A percentile compares a stretch with the other conserved stretches of the same genome.
Evolutionary conservation across 2,329 filamentous ascomycete genomes (phyloP).

Genomic region (Colletotrichum scovillei): DNA sequence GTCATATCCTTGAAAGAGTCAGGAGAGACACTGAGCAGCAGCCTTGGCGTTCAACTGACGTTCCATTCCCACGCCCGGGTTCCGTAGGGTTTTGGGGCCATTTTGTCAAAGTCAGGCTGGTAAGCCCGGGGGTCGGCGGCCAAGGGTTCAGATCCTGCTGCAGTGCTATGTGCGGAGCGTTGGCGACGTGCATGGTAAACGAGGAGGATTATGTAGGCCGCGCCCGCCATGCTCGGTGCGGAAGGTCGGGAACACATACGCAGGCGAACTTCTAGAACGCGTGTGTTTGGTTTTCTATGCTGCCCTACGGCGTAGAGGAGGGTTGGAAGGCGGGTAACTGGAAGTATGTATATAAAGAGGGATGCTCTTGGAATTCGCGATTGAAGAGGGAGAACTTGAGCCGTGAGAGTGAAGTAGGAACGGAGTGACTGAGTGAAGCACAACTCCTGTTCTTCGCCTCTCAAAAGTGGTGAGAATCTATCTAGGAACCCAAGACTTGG

Average conservation of each 20-base stretch:
- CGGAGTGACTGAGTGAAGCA: neutral
- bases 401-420: neutral
- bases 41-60: neutral
- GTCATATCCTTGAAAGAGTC: neutral
- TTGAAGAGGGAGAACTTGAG: neutral
- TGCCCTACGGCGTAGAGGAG: neutral
- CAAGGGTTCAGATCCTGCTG: neutral
- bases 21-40: neutral
- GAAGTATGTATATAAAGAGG: neutral
- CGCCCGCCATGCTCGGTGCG: slow-evolving; percentile 4
- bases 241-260: neutral
- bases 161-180: too few relatives aligned
- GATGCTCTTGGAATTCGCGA: neutral
- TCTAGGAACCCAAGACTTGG: neutral
- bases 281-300: neutral
- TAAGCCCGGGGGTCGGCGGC: neutral
- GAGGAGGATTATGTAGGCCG: neutral
- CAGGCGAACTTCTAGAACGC: neutral
- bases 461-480: neutral
- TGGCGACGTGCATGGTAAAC: neutral
- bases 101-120: neutral
- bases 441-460: neutral
- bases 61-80: neutral
- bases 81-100: neutral
- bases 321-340: too few relatives aligned